Evolutionary conservation across 352 stramenopile species (phyloP), one percentile per base, ranked within the genome.

Genomic region (Phytophthora sansomeana): DNA sequence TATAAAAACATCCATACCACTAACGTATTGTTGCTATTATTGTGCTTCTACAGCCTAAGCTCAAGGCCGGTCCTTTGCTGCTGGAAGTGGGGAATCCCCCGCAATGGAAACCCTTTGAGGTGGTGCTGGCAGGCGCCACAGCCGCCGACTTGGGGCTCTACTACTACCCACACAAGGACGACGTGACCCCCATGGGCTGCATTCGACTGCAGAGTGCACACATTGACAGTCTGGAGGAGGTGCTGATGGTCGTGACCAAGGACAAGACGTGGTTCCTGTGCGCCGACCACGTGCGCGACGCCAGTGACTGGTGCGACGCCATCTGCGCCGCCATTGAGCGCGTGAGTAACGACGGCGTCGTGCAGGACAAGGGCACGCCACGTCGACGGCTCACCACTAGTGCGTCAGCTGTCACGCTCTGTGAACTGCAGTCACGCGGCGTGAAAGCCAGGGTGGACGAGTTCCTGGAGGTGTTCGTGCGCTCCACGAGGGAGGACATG

Each of bases 261-360:
- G 82, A 92, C 67, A 85, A 90, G 65, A 92, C 83, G 54, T 94
- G 83, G 86, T 94, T 92, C 54, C 73, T 94, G 17, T 94, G 86
- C 32, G 83, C 83, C 3, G 78, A 88, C 29, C 63, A 83, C 38
- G 74, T 67, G 1, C 77, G 74, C 8, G 83, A 89, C 4, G 83
- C 83, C 7, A 78, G 56, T 30, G 80, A 92, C 33, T 94, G 86
- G 85, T 72, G 75, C 14, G 80, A 90, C 33, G 72, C 70, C 24
- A 85, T 92, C 48, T 89, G 83, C 58, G 55, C 17, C 6, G 69
- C 83, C 9, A 90, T 92, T 26, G 83, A 92, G 29, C 72, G 71
- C 14, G 59, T 83, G 8, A 66, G 54, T 46, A 48, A 35, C 32
- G 33, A 28, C 7, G 29, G 10, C 14, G 29, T 59, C 35, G 10